Conservation (phyloP, 1,284 basidiomycete genomes). For the Cryptococcus sp. region DNA sequence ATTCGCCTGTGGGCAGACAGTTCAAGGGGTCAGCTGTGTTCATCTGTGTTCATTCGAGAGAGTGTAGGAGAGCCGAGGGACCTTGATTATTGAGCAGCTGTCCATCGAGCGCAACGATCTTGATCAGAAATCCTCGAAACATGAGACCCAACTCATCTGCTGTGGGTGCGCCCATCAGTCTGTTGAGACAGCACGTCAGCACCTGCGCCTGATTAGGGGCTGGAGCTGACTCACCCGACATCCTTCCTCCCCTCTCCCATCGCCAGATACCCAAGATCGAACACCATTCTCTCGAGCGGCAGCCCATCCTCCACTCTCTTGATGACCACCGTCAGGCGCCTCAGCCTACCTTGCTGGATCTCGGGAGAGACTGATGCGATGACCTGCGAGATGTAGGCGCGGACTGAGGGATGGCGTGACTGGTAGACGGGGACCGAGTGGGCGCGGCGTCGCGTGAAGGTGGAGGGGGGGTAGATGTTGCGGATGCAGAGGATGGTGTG, state of each 20-base stretch:
- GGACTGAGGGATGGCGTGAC: slow-evolving; percentile 80
- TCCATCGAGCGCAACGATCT: slow-evolving; percentile 74
- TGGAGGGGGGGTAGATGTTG: slow-evolving; percentile 79
- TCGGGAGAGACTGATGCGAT: slow-evolving; percentile 72
- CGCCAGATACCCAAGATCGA: slow-evolving; percentile 59
- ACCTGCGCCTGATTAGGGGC: background rate
- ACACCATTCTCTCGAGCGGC: slow-evolving; percentile 62
- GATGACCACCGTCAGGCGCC: slow-evolving; percentile 61
- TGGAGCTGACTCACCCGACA: slow-evolving; percentile 42
- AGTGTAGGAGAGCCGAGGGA: slow-evolving; percentile 18
- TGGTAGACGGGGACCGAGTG: slow-evolving; percentile 88
- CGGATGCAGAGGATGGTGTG: slow-evolving; percentile 88
- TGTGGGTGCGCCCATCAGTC: slow-evolving; percentile 26
- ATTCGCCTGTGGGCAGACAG: slow-evolving; percentile 58
- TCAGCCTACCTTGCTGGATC: slow-evolving; percentile 49
- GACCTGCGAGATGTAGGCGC: slow-evolving; percentile 80
- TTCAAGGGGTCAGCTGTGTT: background rate
- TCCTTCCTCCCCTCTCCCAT: slow-evolving; percentile 60
- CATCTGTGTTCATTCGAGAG: too few species aligned
- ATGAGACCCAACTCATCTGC: slow-evolving; percentile 63
- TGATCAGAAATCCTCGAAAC: slow-evolving; percentile 79
- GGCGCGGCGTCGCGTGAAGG: slow-evolving; percentile 81
- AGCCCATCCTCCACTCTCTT: slow-evolving; percentile 61
- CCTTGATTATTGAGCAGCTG: slow-evolving; percentile 64
- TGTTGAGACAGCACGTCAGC: slow-evolving; percentile 7